These are phyloP conservation scores for Fusarium stilboides DNA, from an alignment of 2,329 filamentous ascomycete species.

Conservation along the genomic window DNA sequence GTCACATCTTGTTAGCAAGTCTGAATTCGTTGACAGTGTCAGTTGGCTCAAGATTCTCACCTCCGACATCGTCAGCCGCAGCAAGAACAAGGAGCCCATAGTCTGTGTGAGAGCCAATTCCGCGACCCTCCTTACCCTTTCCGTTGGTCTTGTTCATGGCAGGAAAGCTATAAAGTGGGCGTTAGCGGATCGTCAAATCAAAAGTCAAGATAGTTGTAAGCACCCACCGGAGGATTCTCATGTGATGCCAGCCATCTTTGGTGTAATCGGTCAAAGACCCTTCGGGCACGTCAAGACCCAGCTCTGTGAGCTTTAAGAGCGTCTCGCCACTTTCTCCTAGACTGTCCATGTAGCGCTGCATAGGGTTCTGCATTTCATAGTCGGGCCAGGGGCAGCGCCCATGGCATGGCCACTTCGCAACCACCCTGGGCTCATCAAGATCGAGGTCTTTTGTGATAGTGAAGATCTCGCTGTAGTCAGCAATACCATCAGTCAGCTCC, in stretches of 20 bases:
- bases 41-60: conserved; percentile 41
- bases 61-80: conserved; percentile 65
- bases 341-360: conserved; percentile 59
- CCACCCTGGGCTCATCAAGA: conserved; percentile 57
- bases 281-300: conserved; percentile 59
- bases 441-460: conserved; percentile 66
- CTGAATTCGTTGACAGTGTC: no score
- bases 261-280: conserved; percentile 60
- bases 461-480: conserved; percentile 68
- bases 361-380: conserved; percentile 56
- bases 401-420: conserved; percentile 63
- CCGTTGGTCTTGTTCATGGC: conserved; percentile 58
- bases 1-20: neutral
- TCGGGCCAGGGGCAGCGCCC: conserved; percentile 66
- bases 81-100: conserved; percentile 67
- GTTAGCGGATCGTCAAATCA: neutral
- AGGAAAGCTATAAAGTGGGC: conserved; percentile 47
- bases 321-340: conserved; percentile 61
- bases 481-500: conserved; percentile 64
- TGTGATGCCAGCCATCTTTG: conserved; percentile 67
- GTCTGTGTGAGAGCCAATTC: conserved; percentile 68
- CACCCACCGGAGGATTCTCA: conserved; percentile 61
- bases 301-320: conserved; percentile 62
- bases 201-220: no score
- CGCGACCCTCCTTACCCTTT: conserved; percentile 64